These are phyloP conservation scores for Hortaea sp. DNA, from an alignment of 2,329 filamentous ascomycete genomes.

Conservation along the genomic window DNA sequence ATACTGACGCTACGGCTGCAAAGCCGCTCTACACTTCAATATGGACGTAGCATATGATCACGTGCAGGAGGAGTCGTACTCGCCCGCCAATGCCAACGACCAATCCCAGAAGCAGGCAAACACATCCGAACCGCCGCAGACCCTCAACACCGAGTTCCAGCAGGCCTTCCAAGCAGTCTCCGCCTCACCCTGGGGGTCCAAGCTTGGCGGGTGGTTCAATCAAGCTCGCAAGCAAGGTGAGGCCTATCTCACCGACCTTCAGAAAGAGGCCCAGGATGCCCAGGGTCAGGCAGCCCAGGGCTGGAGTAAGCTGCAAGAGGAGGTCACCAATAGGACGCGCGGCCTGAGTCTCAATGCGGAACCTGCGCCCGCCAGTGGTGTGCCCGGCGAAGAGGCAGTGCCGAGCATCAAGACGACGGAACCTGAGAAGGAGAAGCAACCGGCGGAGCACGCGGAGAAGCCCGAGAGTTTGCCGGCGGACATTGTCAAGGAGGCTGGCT, in stretches of 20 bases:
- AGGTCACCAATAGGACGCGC: slow-evolving; percentile 19
- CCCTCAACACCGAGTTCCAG: slow-evolving; percentile 80
- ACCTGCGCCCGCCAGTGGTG: slow-evolving; percentile 6
- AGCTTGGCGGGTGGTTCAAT: slow-evolving; percentile 78
- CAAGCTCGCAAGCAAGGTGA: slow-evolving; percentile 88
- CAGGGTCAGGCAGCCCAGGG: slow-evolving; percentile 63
- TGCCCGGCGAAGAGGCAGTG: slow-evolving; percentile 22
- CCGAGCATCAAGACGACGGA: slow-evolving; percentile 3
- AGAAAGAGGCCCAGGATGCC: slow-evolving; percentile 71
- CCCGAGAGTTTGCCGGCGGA: slow-evolving; percentile 39
- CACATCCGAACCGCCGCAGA: slow-evolving; percentile 18
- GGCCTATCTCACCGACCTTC: slow-evolving; percentile 72
- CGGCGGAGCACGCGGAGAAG: slow-evolving; percentile 12
- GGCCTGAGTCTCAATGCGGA: slow-evolving; percentile 17
- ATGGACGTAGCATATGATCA: slow-evolving; percentile 99
- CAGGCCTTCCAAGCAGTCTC: slow-evolving; percentile 93
- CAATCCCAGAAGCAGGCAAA: slow-evolving; percentile 3
- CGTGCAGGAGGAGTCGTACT: slow-evolving; percentile 72
- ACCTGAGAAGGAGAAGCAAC: neutral
- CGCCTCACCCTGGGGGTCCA: slow-evolving; percentile 80
- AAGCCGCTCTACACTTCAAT: too few species aligned
- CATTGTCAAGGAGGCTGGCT: slow-evolving; percentile 46
- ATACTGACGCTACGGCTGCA: too few species aligned
- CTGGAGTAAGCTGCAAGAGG: slow-evolving; percentile 54
- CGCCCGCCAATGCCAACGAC: slow-evolving; percentile 30